Percentiles rank a stretch among this genome's conserved stretches.
Evolutionary conservation across 345 rosid genomes (phyloP).

Genomic region (Aurinia saxatilis): DNA sequence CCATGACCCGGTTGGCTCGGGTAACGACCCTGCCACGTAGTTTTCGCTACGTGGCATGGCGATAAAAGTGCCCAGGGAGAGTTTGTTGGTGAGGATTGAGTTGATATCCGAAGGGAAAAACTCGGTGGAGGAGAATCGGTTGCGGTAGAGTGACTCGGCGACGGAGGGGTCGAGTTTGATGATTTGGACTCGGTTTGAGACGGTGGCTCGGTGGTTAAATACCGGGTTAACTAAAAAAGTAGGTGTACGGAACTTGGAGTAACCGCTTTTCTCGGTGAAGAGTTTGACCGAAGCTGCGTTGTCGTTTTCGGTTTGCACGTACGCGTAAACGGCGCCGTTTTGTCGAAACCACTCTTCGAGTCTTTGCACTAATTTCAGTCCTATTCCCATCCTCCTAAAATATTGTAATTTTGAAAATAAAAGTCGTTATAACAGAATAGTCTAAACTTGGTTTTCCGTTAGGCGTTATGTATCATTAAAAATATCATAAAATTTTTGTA

Average conservation of each 20-base stretch:
- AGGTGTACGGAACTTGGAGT: conserved; percentile 87
- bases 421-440: neutral
- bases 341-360: conserved; percentile 76
- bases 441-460: conserved; percentile 10
- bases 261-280: conserved; percentile 86
- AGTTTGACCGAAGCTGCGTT: conserved; percentile 79
- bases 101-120: conserved; percentile 92
- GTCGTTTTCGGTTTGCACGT: conserved; percentile 93
- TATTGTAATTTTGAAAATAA: neutral
- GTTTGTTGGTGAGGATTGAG: conserved; percentile 69
- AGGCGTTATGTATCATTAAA: conserved; percentile 14
- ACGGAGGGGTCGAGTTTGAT: conserved; percentile 40
- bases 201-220: conserved; percentile 58
- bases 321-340: conserved; percentile 81
- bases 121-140: conserved; percentile 77
- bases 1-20: conserved; percentile 76
- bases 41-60: conserved; percentile 56
- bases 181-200: conserved; percentile 44
- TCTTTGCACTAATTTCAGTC: conserved; percentile 50
- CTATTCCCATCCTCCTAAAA: conserved; percentile 90
- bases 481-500: neutral
- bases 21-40: conserved; percentile 30
- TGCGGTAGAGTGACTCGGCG: conserved; percentile 71
- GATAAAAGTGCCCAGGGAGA: conserved; percentile 68
- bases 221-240: conserved; percentile 85